Conservation (phyloP, 768 basidiomycete species). For the Gymnopilus dilepis region DNA sequence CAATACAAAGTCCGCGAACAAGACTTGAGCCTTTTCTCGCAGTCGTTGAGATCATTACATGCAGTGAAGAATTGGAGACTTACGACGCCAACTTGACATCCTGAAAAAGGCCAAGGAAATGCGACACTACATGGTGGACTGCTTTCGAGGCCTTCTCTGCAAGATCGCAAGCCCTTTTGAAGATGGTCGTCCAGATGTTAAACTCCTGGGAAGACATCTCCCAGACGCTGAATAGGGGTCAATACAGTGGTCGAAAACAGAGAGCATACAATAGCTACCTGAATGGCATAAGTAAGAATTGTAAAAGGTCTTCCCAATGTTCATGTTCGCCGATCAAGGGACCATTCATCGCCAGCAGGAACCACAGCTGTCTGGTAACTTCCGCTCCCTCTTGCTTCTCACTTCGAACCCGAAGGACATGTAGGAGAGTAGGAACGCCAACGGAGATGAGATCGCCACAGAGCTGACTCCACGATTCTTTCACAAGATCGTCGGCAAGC, state of each 20-base stretch:
- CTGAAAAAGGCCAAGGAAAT: slow-evolving; percentile 33
- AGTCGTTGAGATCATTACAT: background rate
- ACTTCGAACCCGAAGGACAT: slow-evolving; percentile 35
- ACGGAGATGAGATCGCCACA: slow-evolving; percentile 52
- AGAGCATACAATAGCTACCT: slow-evolving; percentile 38
- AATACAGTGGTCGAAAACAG: slow-evolving; percentile 3
- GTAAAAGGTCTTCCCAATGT: slow-evolving; percentile 46
- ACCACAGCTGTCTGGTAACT: slow-evolving; percentile 54
- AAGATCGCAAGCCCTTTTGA: slow-evolving; percentile 36
- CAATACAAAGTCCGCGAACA: slow-evolving; percentile 11
- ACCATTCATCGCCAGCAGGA: slow-evolving; percentile 39
- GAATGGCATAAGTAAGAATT: slow-evolving; percentile 53
- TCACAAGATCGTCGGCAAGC: slow-evolving; percentile 43
- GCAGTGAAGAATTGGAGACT: background rate
- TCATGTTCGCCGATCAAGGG: slow-evolving; percentile 28
- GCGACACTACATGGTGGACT: slow-evolving; percentile 29
- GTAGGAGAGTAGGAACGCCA: slow-evolving; percentile 45
- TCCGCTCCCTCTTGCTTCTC: slow-evolving; percentile 35
- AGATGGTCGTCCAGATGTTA: slow-evolving; percentile 45
- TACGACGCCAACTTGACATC: slow-evolving; percentile 23
- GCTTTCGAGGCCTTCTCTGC: slow-evolving; percentile 25
- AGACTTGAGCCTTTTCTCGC: slow-evolving; percentile 16
- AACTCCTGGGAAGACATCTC: slow-evolving; percentile 45
- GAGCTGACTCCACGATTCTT: slow-evolving; percentile 50
- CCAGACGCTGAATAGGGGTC: slow-evolving; percentile 45